phyloP scores from a whole-genome alignment of 345 rosid species.

The Angophora floribunda region DNA sequence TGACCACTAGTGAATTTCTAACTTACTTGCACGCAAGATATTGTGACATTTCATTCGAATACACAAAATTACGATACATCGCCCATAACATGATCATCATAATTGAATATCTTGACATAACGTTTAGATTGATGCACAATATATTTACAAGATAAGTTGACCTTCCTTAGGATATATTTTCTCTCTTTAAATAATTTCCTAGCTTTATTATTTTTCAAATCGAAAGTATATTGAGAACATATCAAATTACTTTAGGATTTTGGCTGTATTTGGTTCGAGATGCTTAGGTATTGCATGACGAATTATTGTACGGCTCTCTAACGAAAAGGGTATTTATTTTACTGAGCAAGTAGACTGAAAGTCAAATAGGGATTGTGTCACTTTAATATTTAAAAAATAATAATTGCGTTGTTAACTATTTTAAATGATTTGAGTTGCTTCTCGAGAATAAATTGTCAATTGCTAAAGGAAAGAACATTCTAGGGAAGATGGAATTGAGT shows the following conservation, averaged over 20 bases:
- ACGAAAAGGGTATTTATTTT: too few species aligned
- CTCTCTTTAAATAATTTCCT: not conserved
- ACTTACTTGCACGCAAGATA: too few species aligned
- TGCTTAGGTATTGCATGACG: not conserved
- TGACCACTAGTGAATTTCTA: too few species aligned
- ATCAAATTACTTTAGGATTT: not conserved
- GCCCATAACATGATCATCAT: too few species aligned
- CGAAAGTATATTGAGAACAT: not conserved
- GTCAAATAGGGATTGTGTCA: too few species aligned
- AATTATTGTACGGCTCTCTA: not conserved
- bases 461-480: not conserved
- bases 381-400: too few species aligned
- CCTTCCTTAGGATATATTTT: not conserved
- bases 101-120: not conserved
- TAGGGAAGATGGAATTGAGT: not conserved
- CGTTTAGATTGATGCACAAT: not conserved
- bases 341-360: too few species aligned
- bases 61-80: too few species aligned
- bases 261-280: not conserved
- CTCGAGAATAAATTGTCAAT: not conserved
- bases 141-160: not conserved
- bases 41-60: too few species aligned
- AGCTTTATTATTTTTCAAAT: not conserved
- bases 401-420: not conserved
- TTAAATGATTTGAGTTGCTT: not conserved